Evolutionary conservation across 2,329 filamentous ascomycete species (phyloP).

Genomic region (Venturia effusa): DNA sequence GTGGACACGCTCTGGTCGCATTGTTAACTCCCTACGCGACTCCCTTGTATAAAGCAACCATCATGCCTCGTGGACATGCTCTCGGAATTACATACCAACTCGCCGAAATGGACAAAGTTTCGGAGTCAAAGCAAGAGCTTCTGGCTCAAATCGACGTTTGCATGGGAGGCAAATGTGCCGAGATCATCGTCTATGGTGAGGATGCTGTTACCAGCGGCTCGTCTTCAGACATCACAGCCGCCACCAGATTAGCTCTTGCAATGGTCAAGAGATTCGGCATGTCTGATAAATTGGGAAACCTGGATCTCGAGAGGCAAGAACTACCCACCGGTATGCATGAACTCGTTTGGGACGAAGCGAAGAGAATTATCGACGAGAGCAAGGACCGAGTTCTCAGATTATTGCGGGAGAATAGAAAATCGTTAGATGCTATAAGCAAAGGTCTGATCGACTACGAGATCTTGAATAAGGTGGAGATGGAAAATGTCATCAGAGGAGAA

Average conservation of each 20-base stretch:
- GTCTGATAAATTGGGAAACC: conserved; percentile 76
- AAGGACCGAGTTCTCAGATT: conserved; percentile 62
- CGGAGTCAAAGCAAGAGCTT: conserved; percentile 74
- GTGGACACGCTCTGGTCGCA: conserved; percentile 83
- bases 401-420: conserved; percentile 63
- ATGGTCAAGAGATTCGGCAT: conserved; percentile 89
- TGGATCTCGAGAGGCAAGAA: conserved; percentile 78
- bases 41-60: conserved; percentile 92
- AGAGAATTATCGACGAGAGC: conserved; percentile 71
- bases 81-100: conserved; percentile 82
- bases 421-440: conserved; percentile 78
- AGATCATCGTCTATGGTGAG: conserved; percentile 85
- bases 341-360: conserved; percentile 79
- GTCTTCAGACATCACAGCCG: conserved; percentile 67
- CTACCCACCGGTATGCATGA: conserved; percentile 80
- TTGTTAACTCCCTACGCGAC: conserved; percentile 67
- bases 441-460: conserved; percentile 94
- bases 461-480: conserved; percentile 76
- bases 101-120: conserved; percentile 87
- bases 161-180: conserved; percentile 79
- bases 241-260: conserved; percentile 70
- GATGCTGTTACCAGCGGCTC: conserved; percentile 88
- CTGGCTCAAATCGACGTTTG: conserved; percentile 67
- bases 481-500: conserved; percentile 80
- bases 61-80: conserved; percentile 78